Evolutionary conservation across 129 eudicot species (phyloP), one percentile per base, ranked within the genome.

Genomic region (Flaveria ramosissima): DNA sequence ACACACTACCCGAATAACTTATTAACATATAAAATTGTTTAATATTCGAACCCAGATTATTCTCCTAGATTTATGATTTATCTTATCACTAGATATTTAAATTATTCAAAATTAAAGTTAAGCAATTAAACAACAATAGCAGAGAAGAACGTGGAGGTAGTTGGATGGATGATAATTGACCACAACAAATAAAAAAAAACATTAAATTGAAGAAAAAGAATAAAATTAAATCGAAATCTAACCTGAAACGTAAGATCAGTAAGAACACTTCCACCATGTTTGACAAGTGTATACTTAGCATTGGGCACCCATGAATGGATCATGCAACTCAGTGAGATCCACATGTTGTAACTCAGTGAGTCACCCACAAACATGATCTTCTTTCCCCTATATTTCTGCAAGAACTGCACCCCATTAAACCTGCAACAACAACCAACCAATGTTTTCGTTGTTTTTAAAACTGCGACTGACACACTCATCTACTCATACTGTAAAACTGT

Each of bases 311-410:
- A 82, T 9, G 97, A 27, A 71, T 92, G 97, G 60, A 92, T 84
- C 96, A 89, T 89, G 68, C 97, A 92, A 81, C 88, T 83, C 79
- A 92, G 57, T 4, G 96, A 89, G 46, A 87, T 77, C 96, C 96
- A 89, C 89, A 85, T 88, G 65, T 92, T 92, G 72, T 80, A 78
- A 84, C 93, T 90, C 89, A 90, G 77, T 55, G 96, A 90, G 84
- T 86, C 96, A 27, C 97, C 96, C 77, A 92, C 92, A 71, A 89
- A 92, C 92, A 92, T 79, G 8, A 92, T 87, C 82, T 81, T 89
- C 87, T 89, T 89, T 71, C 97, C 97, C 68, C 85, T 85, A 81
- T 81, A 85, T 71, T 78, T 85, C 57, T 67, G 83, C 83, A 92
- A 46, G 70, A 92, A 92, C 23, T 68, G 17, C 71, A 73, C 17